Base-by-base conservation (phyloP, 1,284 basidiomycete genomes). In the Dichomitus squalens region DNA sequence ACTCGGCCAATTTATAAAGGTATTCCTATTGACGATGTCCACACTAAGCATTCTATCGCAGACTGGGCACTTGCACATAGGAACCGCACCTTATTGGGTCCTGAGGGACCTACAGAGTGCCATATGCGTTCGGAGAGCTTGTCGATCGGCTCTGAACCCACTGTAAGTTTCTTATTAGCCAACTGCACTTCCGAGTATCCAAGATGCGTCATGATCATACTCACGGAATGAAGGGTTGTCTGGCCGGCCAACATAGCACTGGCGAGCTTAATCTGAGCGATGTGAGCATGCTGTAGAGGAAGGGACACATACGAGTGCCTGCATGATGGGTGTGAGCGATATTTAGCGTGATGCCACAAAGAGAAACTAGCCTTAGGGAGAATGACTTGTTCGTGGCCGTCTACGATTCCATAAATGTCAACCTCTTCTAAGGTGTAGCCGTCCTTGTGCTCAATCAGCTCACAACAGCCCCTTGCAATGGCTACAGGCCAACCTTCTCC, bases 221-320 rank as follows among this genome's bases (percentile, higher is more conserved):
- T 57, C 64, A 90, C 88, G 76, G 69, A 93, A 94, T 0, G 90
- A 90, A 0, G 89, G 87, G 59, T 93, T 94, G 64, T 88, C 85
- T 33, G 83, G 84, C 44, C 85, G 77, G 0, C 90, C 92, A 18
- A 93, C 90, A 68, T 93, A 94, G 57, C 90, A 88, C 53, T 57
- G 41, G 35, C 21, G 41, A 14, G 49, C 49, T 74, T 3, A 12
- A 75, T 14, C 14, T 76, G 77, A 54, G 49, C 54, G 7, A 2
- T 20, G 18, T 38, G 48, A 34, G n/a, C 41, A 52, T 20, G 38
- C 14, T 14, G 16, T 44, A 31, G 21, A 39, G 18, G 27, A 18
- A 29, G 3, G 20, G 20, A 66, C 66, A 25, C 57, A 31, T 31
- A 70, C 68, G 27, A 66, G 67, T 18, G 67, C 66, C 59, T 72